phyloP scores from a whole-genome alignment of 306 rosid species.

The Pyrus communis region DNA sequence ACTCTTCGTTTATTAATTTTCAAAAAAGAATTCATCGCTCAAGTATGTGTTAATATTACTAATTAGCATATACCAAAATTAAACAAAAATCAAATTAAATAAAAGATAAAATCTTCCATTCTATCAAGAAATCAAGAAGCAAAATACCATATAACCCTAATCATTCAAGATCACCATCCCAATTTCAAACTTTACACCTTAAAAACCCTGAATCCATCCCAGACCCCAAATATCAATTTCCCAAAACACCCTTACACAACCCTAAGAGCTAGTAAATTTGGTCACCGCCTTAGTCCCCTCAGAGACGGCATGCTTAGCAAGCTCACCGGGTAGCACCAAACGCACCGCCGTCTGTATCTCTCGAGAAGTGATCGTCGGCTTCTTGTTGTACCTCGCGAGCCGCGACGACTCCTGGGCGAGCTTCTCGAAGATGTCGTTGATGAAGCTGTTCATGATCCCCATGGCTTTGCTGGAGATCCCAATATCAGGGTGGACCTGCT shows the following conservation, averaged over 20 bases:
- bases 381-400: conserved; percentile 55
- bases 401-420: conserved; percentile 41
- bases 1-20: too few relatives aligned
- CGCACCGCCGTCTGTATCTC: conserved; percentile 58
- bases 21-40: too few relatives aligned
- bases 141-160: background rate
- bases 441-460: conserved; percentile 60
- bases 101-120: too few relatives aligned
- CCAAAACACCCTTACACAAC: background rate
- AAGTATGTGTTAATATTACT: too few relatives aligned
- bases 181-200: background rate
- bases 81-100: too few relatives aligned
- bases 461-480: conserved; percentile 54
- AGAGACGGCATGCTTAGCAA: conserved; percentile 60
- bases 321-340: conserved; percentile 51
- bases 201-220: background rate
- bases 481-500: conserved; percentile 57
- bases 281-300: conserved; percentile 62
- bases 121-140: background rate
- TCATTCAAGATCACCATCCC: background rate
- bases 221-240: background rate
- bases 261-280: conserved; percentile 49
- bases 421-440: conserved; percentile 58
- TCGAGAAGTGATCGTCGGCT: conserved; percentile 51
- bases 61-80: too few relatives aligned